Evolutionary conservation across 2,329 filamentous ascomycete genomes (phyloP), one percentile per base, ranked within the genome.

Genomic region (Tolypocladium cylindrosporum): DNA sequence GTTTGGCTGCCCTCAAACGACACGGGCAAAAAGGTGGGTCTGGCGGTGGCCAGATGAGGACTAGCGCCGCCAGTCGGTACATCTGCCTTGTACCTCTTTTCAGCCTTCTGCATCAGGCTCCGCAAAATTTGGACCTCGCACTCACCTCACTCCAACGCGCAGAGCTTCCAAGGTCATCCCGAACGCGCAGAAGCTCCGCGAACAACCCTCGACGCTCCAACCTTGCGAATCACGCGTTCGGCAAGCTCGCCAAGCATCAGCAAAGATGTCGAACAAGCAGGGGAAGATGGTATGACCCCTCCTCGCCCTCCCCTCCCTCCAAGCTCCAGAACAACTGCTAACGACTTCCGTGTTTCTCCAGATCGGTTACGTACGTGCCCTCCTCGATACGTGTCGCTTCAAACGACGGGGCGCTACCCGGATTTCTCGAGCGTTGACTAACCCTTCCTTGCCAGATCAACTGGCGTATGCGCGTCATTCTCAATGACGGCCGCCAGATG

Each of bases 391-490:
- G 19, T 24, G 41, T 42, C 27, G 34, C 21, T 2, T 24, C 14
- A 7, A 19, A 2, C 52, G 14, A 24, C 48, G 31, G 36, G 31
- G 45, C 9, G 37, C n/a, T 10, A 11, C 10, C 19, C 19, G 27
- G 16, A 4, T 4, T 7, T 13, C 7, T 37, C 31, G 21, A 37
- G 19, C 10, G 13, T 39, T 51, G 14, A 53, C 62, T 66, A 16
- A 62, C 54, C 7, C 14, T 27, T 8, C 41, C 14, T 14, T 48
- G n/a, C 42, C 61, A 97, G 94, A 96, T 99, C 83, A 97, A 99
- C 80, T 97, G 96, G 82, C 91, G 93, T 76, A 97, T 99, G 92
- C 88, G 93, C 72, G 88, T 97, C 64, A 97, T 92, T 58, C 83
- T 99, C 73, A 91, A 90, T 71, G 94, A 99, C 78, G 91, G 91